phyloP scores from a whole-genome alignment of 768 basidiomycete genomes.

The Russula emetica region DNA sequence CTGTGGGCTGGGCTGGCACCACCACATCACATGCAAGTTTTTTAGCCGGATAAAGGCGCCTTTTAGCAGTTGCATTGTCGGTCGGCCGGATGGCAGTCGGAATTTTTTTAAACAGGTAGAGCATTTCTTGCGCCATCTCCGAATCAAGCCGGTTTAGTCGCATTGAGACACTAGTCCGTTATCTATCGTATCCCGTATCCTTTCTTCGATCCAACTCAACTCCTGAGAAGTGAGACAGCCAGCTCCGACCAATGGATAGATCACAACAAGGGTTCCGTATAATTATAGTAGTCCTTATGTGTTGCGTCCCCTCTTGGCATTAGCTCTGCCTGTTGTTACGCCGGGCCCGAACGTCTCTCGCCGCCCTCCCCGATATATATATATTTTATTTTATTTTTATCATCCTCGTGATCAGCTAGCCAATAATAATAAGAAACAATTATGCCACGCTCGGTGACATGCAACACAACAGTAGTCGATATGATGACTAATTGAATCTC shows the following conservation, averaged over 20 bases:
- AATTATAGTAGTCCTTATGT: background rate
- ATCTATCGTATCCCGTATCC: slow-evolving; percentile 13
- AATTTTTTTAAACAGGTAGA: slow-evolving; percentile 10
- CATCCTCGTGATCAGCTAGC: slow-evolving; percentile 14
- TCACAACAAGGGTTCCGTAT: slow-evolving; percentile 8
- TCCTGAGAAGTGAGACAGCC: slow-evolving; percentile 19
- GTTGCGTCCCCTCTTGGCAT: slow-evolving; percentile 3
- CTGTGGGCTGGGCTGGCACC: background rate
- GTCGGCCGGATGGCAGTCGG: background rate
- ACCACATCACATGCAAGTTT: too few relatives aligned
- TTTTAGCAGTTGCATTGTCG: background rate
- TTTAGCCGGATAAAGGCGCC: background rate
- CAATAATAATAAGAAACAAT: slow-evolving; percentile 7
- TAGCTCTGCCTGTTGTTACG: background rate
- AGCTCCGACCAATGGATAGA: slow-evolving; percentile 20
- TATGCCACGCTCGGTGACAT: slow-evolving; percentile 11
- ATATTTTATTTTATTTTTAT: background rate
- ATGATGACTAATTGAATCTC: slow-evolving; percentile 9
- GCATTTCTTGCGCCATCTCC: slow-evolving; percentile 12
- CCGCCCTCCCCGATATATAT: background rate
- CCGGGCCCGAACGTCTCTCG: background rate
- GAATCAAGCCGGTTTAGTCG: slow-evolving; percentile 20
- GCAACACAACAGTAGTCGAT: background rate
- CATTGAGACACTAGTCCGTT: slow-evolving; percentile 14
- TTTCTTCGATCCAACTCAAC: slow-evolving; percentile 23